A percentile compares a stretch with the other conserved stretches of the same genome.
These are phyloP conservation scores for Penicillium sp. DNA, from an alignment of 2,329 filamentous ascomycete species.

Conservation along the genomic window DNA sequence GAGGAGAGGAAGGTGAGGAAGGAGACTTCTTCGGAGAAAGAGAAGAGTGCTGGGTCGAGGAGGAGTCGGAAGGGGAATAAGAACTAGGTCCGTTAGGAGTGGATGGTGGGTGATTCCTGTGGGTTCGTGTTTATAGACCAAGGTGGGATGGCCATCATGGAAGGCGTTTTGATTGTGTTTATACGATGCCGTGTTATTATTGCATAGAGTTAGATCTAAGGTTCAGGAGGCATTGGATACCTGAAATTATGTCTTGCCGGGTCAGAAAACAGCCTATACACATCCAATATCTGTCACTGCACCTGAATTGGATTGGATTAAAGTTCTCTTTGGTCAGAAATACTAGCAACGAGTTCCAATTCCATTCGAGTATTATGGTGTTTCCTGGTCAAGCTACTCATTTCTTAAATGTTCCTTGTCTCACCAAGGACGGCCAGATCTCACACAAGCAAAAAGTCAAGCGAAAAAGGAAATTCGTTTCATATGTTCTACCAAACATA, in stretches of 20 bases:
- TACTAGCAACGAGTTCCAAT: no score
- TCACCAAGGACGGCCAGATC: no score
- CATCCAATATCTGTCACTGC: no score
- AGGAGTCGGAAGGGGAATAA: constrained; percentile 41
- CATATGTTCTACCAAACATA: constrained; percentile 32
- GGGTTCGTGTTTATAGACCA: background rate
- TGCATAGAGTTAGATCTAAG: background rate
- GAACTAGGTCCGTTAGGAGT: constrained; percentile 1
- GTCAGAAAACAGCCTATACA: no score
- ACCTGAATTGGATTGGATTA: no score
- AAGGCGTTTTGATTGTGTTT: background rate
- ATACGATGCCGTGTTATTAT: background rate
- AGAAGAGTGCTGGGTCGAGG: constrained; percentile 42
- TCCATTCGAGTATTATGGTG: no score
- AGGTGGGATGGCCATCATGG: background rate
- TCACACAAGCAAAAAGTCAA: constrained; percentile 1
- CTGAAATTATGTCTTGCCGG: background rate
- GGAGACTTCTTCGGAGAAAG: constrained; percentile 27
- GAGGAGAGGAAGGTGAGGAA: constrained; percentile 25
- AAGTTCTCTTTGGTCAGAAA: no score
- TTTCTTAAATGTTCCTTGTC: no score
- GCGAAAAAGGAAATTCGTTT: constrained; percentile 40
- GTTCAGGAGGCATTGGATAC: background rate
- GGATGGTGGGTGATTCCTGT: background rate
- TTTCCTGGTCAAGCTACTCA: no score